These are phyloP conservation scores for Eucalyptus pauciflora DNA, from an alignment of 345 rosid species.

Conservation along the genomic window DNA sequence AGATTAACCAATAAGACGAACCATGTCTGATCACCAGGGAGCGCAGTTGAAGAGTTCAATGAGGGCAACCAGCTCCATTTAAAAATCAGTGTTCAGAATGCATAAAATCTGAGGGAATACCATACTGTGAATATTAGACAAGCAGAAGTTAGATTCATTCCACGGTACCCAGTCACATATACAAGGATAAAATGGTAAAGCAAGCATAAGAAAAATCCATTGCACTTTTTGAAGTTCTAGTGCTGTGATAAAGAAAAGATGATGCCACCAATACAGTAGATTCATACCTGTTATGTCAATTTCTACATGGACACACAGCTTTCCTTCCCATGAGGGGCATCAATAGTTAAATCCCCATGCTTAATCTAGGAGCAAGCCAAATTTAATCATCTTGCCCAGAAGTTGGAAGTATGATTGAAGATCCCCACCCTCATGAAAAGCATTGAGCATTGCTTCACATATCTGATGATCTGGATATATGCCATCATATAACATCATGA, in stretches of 20 bases:
- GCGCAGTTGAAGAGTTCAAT: not conserved
- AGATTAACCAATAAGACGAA: not conserved
- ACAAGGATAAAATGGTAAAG: not conserved
- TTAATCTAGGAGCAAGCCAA: slow-evolving; percentile 23
- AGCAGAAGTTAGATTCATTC: not conserved
- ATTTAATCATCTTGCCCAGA: slow-evolving; percentile 36
- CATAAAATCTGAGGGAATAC: not conserved
- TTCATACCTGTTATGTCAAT: not conserved
- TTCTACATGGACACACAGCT: not conserved
- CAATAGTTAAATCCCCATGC: not conserved
- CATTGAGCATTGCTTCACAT: slow-evolving; percentile 34
- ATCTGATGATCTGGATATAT: slow-evolving; percentile 50
- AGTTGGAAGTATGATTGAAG: slow-evolving; percentile 15
- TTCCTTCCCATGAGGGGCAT: not conserved
- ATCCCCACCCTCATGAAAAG: slow-evolving; percentile 19
- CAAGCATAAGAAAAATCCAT: not conserved
- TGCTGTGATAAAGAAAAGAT: not conserved
- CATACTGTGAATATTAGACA: not conserved
- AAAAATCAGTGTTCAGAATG: not conserved
- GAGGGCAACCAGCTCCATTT: not conserved
- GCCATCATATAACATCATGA: slow-evolving; percentile 42
- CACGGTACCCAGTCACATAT: not conserved
- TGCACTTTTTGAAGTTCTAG: not conserved
- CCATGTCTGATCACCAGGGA: not conserved
- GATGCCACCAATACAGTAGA: not conserved